Conservation (phyloP, 2,329 filamentous ascomycete species). For the Ophiostoma ulmi region DNA sequence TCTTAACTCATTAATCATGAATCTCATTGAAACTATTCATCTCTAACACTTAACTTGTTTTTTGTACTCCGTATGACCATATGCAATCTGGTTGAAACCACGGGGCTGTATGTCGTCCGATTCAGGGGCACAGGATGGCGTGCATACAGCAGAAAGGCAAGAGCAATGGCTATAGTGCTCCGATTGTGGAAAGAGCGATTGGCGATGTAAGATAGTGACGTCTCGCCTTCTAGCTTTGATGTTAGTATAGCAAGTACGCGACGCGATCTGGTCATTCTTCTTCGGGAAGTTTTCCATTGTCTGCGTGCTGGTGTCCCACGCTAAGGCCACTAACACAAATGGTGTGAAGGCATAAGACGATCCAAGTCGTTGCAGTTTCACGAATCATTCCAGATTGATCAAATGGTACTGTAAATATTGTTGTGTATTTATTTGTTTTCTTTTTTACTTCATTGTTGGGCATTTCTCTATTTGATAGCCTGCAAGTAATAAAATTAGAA, state of each 20-base stretch:
- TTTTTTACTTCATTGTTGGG: neutral
- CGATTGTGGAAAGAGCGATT: constrained; percentile 10
- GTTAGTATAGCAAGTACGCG: neutral
- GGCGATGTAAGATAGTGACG: constrained; percentile 2
- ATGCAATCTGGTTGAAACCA: constrained; percentile 8
- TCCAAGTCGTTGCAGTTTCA: neutral
- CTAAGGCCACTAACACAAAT: constrained; percentile 18
- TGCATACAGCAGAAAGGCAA: constrained; percentile 16
- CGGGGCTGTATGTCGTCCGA: neutral
- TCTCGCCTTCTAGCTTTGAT: neutral
- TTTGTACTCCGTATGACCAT: neutral
- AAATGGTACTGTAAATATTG: neutral
- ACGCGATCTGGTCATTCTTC: constrained; percentile 3
- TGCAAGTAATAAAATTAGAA: too few species aligned
- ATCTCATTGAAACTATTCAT: too few species aligned
- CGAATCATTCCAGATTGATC: neutral
- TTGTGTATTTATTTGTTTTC: neutral
- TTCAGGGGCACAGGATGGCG: constrained; percentile 13
- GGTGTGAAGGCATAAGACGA: constrained; percentile 15
- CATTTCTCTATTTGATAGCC: too few species aligned
- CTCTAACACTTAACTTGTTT: too few species aligned
- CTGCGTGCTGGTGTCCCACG: neutral
- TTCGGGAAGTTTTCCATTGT: constrained; percentile 5
- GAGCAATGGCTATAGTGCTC: neutral
- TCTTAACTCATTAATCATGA: too few species aligned